Percentiles rank a stretch among this genome's conserved stretches.
phyloP scores from a whole-genome alignment of 2,329 filamentous ascomycete genomes.

The Aspergillus pseudoviridinutans region DNA sequence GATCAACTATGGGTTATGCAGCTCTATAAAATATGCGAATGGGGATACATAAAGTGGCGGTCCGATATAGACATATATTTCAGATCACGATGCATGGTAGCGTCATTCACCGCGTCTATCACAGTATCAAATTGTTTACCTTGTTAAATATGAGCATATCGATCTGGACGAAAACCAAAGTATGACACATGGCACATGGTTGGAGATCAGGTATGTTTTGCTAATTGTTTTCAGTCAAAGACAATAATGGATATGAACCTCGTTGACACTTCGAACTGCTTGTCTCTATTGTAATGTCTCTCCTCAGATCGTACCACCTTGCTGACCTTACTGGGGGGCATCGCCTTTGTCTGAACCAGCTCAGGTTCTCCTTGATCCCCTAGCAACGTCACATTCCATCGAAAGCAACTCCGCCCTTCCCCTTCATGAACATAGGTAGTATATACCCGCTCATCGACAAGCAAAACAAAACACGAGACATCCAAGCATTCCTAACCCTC shows the following conservation, averaged over 20 bases:
- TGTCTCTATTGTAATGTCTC: not conserved
- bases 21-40: not conserved
- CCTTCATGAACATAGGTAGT: too few relatives aligned
- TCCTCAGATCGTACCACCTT: not conserved
- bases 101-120: too few relatives aligned
- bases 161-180: not conserved
- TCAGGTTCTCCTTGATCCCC: not conserved
- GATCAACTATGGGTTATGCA: not conserved
- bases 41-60: not conserved
- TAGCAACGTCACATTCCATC: not conserved
- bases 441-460: not conserved
- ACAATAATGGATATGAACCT: not conserved
- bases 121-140: too few relatives aligned
- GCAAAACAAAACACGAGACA: not conserved
- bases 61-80: not conserved
- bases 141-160: not conserved
- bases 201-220: not conserved
- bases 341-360: not conserved
- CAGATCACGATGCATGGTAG: too few relatives aligned
- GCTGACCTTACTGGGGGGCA: not conserved
- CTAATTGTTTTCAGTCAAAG: not conserved
- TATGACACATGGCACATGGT: not conserved
- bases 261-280: not conserved
- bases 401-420: too few relatives aligned
- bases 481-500: not conserved